These are phyloP conservation scores for Neurospora sp. DNA, from an alignment of 495 filamentous ascomycete species.

Conservation along the genomic window DNA sequence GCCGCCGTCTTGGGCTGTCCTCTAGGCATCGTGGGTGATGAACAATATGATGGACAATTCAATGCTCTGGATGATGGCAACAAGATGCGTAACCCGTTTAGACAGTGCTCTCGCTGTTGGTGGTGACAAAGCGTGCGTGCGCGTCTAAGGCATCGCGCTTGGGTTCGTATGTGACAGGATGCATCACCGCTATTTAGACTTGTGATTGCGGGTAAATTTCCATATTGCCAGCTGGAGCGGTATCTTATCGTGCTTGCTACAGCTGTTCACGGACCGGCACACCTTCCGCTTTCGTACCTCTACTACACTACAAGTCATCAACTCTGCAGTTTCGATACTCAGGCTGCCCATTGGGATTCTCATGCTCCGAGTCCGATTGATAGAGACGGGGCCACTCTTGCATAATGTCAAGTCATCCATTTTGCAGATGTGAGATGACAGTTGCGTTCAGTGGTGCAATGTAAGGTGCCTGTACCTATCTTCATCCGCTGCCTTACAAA, in stretches of 20 bases:
- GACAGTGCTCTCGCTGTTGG: not conserved
- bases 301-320: not conserved
- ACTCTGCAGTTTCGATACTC: not conserved
- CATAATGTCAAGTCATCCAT: not conserved
- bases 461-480: not conserved
- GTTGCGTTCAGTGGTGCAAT: not conserved
- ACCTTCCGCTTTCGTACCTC: not conserved
- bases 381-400: not conserved
- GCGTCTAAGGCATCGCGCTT: not conserved
- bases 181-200: constrained; percentile 1
- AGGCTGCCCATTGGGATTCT: not conserved
- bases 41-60: not conserved
- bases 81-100: not conserved
- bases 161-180: not conserved
- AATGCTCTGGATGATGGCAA: not conserved
- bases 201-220: not conserved
- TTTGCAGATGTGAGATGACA: not conserved
- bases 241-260: not conserved
- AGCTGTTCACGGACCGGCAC: not conserved
- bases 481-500: not conserved
- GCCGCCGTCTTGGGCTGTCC: not conserved
- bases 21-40: not conserved
- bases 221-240: not conserved
- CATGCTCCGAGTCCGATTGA: not conserved
- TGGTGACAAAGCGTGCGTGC: not conserved